These are phyloP conservation scores for Naematelia encephala DNA, from an alignment of 768 basidiomycete genomes.

Conservation along the genomic window DNA sequence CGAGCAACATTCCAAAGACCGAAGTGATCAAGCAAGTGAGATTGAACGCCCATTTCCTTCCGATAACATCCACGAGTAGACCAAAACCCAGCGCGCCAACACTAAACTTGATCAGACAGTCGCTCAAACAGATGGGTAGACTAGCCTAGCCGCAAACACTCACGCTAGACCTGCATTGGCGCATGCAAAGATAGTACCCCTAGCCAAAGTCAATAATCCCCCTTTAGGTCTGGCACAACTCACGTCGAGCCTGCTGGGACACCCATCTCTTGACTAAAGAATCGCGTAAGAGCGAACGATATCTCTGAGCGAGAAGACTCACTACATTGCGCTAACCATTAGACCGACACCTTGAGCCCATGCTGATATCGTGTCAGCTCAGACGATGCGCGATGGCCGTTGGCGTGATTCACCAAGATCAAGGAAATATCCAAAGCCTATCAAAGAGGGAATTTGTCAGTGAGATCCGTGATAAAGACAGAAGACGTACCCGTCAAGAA, in stretches of 20 bases:
- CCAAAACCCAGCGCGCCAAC: constrained; percentile 50
- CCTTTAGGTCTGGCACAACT: constrained; percentile 1
- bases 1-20: constrained; percentile 50
- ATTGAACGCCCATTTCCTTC: constrained; percentile 52
- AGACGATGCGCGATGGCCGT: too few species aligned
- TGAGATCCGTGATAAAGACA: too few species aligned
- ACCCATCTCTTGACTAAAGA: constrained; percentile 41
- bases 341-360: constrained; percentile 50
- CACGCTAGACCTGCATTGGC: constrained; percentile 48
- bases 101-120: constrained; percentile 5
- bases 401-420: constrained; percentile 30
- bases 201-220: constrained; percentile 5
- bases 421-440: constrained; percentile 51
- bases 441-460: too few species aligned
- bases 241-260: constrained; percentile 17
- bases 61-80: constrained; percentile 50
- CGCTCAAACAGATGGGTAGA: not conserved
- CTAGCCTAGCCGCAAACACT: constrained; percentile 8
- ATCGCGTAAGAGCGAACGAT: constrained; percentile 12
- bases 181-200: constrained; percentile 45
- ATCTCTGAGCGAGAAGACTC: constrained; percentile 14
- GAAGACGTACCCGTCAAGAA: constrained; percentile 36
- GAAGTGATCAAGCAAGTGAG: constrained; percentile 51
- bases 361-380: constrained; percentile 2
- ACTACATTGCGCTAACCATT: constrained; percentile 38